Evolutionary conservation across 352 stramenopile genomes (phyloP).

Genomic region (Globisporangium rhizosaccharum): DNA sequence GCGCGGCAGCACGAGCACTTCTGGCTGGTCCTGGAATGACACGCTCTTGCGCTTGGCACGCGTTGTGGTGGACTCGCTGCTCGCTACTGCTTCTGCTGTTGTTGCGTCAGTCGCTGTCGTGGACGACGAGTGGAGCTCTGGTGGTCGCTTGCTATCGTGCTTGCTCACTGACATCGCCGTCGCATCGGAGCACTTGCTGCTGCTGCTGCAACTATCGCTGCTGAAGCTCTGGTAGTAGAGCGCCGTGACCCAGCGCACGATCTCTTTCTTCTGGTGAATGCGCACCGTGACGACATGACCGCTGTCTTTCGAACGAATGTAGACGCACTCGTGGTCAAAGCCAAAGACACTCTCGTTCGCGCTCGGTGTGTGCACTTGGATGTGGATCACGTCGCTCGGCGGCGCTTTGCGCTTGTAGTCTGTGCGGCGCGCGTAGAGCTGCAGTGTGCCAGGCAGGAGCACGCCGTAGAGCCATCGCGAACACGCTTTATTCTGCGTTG

Average conservation of each 20-base stretch:
- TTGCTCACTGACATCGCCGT: conserved; percentile 5
- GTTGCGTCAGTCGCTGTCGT: background rate
- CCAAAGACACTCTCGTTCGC: conserved; percentile 52
- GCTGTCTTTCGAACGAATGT: conserved; percentile 39
- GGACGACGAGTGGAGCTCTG: background rate
- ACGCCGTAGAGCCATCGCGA: conserved; percentile 58
- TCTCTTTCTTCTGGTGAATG: conserved; percentile 59
- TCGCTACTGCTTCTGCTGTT: background rate
- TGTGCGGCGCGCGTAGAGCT: conserved; percentile 45
- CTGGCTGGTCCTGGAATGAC: conserved; percentile 45
- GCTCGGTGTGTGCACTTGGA: conserved; percentile 33
- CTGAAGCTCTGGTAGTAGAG: conserved; percentile 55
- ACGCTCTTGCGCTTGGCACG: conserved; percentile 35
- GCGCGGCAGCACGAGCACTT: conserved; percentile 39
- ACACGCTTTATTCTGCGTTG: conserved; percentile 20
- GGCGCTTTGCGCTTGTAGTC: conserved; percentile 53
- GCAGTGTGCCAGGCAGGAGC: conserved; percentile 31
- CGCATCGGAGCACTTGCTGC: background rate
- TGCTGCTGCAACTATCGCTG: background rate
- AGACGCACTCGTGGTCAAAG: conserved; percentile 57
- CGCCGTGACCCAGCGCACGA: conserved; percentile 55
- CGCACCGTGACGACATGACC: conserved; percentile 37
- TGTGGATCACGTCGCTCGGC: conserved; percentile 31
- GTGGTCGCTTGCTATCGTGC: conserved; percentile 14
- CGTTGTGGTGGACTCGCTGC: background rate